These are phyloP conservation scores for Eutrema heterophyllum DNA, from an alignment of 345 rosid genomes.

Conservation along the genomic window DNA sequence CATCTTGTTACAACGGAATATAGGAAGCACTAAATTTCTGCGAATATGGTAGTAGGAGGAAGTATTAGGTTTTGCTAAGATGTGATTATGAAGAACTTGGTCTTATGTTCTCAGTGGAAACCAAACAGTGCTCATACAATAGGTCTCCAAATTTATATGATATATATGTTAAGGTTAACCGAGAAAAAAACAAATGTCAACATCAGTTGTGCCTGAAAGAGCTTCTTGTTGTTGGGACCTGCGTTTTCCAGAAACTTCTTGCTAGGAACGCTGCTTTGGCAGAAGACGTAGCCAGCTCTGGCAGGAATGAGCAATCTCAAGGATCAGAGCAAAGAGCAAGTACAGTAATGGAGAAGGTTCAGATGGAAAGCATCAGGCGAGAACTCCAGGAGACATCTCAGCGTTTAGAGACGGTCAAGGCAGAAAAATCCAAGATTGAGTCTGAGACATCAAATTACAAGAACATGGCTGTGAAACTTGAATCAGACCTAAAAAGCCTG, in stretches of 20 bases:
- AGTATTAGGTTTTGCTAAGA: neutral
- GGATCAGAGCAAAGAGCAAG: conserved; percentile 46
- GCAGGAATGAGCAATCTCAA: conserved; percentile 51
- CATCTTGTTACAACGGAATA: neutral
- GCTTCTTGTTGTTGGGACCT: neutral
- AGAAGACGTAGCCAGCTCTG: conserved; percentile 71
- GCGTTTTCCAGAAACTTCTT: conserved; percentile 57
- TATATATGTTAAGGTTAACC: neutral
- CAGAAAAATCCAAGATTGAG: conserved; percentile 66
- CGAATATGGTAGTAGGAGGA: neutral
- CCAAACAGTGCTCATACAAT: neutral
- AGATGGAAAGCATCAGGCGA: conserved; percentile 60
- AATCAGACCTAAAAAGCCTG: conserved; percentile 76
- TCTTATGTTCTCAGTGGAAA: neutral
- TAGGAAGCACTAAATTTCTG: neutral
- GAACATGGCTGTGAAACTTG: conserved; percentile 68
- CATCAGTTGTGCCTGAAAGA: neutral
- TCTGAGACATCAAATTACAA: conserved; percentile 62
- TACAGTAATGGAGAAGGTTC: conserved; percentile 60
- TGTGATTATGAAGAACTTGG: neutral
- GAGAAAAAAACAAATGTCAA: neutral
- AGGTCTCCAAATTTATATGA: neutral
- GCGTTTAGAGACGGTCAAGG: conserved; percentile 61
- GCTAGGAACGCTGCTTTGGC: conserved; percentile 84
- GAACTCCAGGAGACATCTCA: conserved; percentile 83